Conservation (phyloP, 164 flowering plant genomes). For the Liriodendron chinense region DNA sequence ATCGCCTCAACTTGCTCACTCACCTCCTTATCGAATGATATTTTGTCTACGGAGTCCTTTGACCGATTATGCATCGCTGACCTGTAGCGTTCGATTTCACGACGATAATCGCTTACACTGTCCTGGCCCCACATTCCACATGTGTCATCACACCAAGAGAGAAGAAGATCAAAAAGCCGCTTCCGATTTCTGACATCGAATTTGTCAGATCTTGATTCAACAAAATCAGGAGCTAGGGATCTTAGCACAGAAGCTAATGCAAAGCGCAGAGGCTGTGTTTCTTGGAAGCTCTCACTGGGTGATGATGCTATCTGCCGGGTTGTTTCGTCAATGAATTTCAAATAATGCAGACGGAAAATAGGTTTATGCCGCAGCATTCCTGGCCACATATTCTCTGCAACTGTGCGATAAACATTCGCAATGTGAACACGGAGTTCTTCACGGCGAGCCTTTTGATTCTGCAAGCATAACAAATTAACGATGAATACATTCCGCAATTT, state of each 20-base stretch:
- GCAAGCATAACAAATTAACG: slow-evolving; percentile 19
- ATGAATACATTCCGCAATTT: not conserved
- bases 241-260: slow-evolving; percentile 91
- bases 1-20: slow-evolving; percentile 93
- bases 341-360: slow-evolving; percentile 78
- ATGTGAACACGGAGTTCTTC: slow-evolving; percentile 93
- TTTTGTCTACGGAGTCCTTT: slow-evolving; percentile 89
- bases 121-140: slow-evolving; percentile 84
- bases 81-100: slow-evolving; percentile 92
- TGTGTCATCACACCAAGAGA: slow-evolving; percentile 91
- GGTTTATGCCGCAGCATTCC: slow-evolving; percentile 82
- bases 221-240: slow-evolving; percentile 90
- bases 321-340: slow-evolving; percentile 90
- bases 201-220: slow-evolving; percentile 85
- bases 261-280: slow-evolving; percentile 88
- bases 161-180: slow-evolving; percentile 87
- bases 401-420: slow-evolving; percentile 83
- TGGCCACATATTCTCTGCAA: slow-evolving; percentile 97
- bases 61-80: slow-evolving; percentile 82
- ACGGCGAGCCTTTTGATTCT: slow-evolving; percentile 90
- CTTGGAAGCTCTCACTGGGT: slow-evolving; percentile 79
- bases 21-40: slow-evolving; percentile 91
- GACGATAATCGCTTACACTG: slow-evolving; percentile 78
- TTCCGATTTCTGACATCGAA: slow-evolving; percentile 88
- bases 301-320: slow-evolving; percentile 54